Evolutionary conservation across 768 basidiomycete genomes (phyloP).

Genomic region (Mycena galopus): DNA sequence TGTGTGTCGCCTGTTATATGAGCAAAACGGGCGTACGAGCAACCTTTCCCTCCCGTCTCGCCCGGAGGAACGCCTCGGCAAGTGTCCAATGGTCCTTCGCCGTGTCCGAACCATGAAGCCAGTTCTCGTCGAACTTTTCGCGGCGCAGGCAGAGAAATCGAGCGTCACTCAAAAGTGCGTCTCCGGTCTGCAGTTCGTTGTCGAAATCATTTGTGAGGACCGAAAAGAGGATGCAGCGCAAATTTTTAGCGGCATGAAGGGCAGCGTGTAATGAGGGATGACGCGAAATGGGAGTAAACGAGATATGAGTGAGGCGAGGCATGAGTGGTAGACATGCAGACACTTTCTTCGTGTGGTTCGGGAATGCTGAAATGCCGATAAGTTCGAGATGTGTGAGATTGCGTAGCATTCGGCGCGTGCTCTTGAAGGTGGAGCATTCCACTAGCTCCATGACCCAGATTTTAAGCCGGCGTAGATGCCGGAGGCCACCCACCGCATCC

Average conservation of each 20-base stretch:
- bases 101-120: neutral
- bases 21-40: neutral
- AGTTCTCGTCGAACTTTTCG: neutral
- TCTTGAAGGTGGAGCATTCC: too few species aligned
- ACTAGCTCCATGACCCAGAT: too few species aligned
- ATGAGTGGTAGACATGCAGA: neutral
- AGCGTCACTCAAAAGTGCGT: neutral
- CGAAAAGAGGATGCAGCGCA: neutral
- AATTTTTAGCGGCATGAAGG: neutral
- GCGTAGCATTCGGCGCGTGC: too few species aligned
- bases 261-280: neutral
- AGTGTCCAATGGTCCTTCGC: neutral
- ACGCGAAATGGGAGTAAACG: neutral
- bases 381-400: neutral
- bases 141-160: neutral
- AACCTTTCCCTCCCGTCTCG: neutral
- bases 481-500: neutral
- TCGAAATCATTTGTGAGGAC: neutral
- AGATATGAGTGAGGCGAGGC: neutral
- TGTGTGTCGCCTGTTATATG: too few species aligned
- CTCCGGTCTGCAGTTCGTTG: neutral
- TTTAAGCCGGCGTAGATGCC: too few species aligned
- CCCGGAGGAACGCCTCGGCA: neutral
- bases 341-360: neutral
- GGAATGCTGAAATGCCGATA: neutral